Base-by-base conservation (phyloP, 305 asterid species). In the Rubia balearica region DNA sequence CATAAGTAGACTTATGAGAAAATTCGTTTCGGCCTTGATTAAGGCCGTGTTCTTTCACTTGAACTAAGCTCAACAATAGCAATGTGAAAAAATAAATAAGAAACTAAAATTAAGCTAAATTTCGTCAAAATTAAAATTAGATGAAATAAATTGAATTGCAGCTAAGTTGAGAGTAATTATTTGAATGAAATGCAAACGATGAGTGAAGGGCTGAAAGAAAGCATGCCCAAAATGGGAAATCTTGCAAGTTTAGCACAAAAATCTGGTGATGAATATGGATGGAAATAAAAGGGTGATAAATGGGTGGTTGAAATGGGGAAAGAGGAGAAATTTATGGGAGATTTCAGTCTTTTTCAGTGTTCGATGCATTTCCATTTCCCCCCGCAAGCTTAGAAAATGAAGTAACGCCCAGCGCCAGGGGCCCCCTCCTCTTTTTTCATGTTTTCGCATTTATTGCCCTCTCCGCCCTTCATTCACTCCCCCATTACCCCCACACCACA, bases 341-440 rank as follows among this genome's bases (percentile, higher is more conserved):
- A 12, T 19, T 66, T 42, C 68, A 69, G 75, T 11, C 70, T 33
- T 46, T 67, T 49, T 56, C 70, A 48, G 65, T 65, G 66, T 76
- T 76, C 69, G 76, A 72, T 61, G 60, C 68, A 49, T 69, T 73
- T 61, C 72, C 75, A 1, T 12, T 1, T 5, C 12, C 36, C 33
- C 62, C 79, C 79, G 68, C 69, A 70, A 73, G 73, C 82, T 69
- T 73, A 72, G 82, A 79, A 79, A 77, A 77, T 73, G 79, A 80
- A 80, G 81, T 82, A 41, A 73, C 82, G 75, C 81, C 57, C 73
- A 74, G 68, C 79, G 77, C 62, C 36, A 17, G 22, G 7, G 59
- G 36, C 4, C 62, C 62, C 64, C 17, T 24, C 80, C 81, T 81
- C 79, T 70, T 33, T 74, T 77, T 75, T 76, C 74, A 59, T 71